Percentiles rank a stretch among this genome's conserved stretches.
phyloP scores from a whole-genome alignment of 208 protist species.

The Wallacemonas collosoma region DNA sequence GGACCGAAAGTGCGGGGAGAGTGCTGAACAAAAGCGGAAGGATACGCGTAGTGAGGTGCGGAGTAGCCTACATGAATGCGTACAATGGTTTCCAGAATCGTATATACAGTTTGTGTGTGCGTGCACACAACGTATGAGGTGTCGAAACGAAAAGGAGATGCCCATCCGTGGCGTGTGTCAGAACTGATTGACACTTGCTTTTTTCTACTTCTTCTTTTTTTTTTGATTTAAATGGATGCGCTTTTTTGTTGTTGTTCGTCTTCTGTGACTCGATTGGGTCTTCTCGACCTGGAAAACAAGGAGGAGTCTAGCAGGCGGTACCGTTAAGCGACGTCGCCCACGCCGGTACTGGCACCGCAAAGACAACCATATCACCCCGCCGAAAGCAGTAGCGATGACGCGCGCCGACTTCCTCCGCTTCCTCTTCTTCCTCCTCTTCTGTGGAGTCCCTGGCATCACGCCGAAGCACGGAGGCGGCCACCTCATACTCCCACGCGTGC shows the following conservation, averaged over 20 bases:
- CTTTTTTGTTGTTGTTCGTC: background rate
- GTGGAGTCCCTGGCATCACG: background rate
- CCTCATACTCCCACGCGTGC: constrained; percentile 77
- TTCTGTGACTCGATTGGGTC: background rate
- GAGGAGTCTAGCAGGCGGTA: too few species aligned
- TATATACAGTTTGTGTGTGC: too few species aligned
- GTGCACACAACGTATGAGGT: too few species aligned
- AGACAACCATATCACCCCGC: constrained; percentile 6
- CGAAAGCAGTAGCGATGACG: constrained; percentile 11
- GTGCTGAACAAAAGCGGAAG: too few species aligned
- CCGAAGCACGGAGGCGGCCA: constrained; percentile 24
- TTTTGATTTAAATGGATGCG: background rate
- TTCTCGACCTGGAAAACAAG: too few species aligned
- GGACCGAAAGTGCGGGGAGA: too few species aligned
- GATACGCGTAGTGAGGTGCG: too few species aligned
- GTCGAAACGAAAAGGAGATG: too few species aligned
- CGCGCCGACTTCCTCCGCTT: background rate
- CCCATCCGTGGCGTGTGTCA: background rate
- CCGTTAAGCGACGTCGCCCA: background rate
- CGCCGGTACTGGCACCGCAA: background rate
- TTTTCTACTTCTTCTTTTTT: background rate
- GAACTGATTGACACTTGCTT: background rate
- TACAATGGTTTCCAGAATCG: too few species aligned
- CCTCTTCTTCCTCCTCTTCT: background rate
- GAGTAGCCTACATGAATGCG: too few species aligned